These are phyloP conservation scores for Plenodomus biglobosus DNA, from an alignment of 2,329 filamentous ascomycete genomes.

Conservation along the genomic window DNA sequence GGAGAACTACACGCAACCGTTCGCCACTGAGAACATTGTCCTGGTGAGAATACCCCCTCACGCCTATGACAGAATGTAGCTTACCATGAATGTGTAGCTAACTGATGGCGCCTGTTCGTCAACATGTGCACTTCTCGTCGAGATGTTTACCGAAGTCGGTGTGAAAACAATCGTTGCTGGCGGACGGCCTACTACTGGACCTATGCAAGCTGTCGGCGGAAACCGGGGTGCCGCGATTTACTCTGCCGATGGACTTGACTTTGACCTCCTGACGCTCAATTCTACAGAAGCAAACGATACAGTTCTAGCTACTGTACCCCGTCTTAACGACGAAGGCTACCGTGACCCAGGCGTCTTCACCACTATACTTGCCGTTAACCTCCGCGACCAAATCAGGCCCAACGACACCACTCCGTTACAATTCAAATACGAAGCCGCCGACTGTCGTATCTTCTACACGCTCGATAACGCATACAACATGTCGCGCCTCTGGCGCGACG, in stretches of 20 bases:
- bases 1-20: not conserved
- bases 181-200: slow-evolving; percentile 54
- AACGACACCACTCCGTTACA: slow-evolving; percentile 38
- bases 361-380: slow-evolving; percentile 34
- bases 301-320: slow-evolving; percentile 2
- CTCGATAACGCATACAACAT: slow-evolving; percentile 42
- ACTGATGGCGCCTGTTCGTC: slow-evolving; percentile 59
- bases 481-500: slow-evolving; percentile 42
- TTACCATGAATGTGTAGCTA: slow-evolving; percentile 26
- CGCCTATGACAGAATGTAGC: not conserved
- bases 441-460: slow-evolving; percentile 46
- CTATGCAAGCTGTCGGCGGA: slow-evolving; percentile 50
- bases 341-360: slow-evolving; percentile 26
- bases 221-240: slow-evolving; percentile 55
- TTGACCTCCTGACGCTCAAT: slow-evolving; percentile 1
- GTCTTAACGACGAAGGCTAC: slow-evolving; percentile 1
- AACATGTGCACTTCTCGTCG: slow-evolving; percentile 57
- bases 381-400: slow-evolving; percentile 44
- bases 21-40: slow-evolving; percentile 33
- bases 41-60: slow-evolving; percentile 10
- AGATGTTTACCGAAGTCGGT: slow-evolving; percentile 51
- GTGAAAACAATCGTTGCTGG: slow-evolving; percentile 59
- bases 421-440: slow-evolving; percentile 44
- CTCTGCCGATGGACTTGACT: slow-evolving; percentile 36
- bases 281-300: slow-evolving; percentile 1